Evolutionary conservation across 2,329 filamentous ascomycete species (phyloP).

Genomic region (Penicillium concentricum): DNA sequence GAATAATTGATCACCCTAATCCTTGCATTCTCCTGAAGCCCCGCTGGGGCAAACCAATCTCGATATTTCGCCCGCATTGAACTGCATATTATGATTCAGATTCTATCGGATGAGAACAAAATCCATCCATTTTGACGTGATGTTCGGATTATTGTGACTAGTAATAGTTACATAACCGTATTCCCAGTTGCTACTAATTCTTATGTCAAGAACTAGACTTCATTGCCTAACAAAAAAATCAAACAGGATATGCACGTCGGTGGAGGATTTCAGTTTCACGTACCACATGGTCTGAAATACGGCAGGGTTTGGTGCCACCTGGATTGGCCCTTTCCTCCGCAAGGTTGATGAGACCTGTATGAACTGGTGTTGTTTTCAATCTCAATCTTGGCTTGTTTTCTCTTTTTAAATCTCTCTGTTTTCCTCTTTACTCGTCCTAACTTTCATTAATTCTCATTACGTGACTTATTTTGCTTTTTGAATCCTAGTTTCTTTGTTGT

Average conservation of each 20-base stretch:
- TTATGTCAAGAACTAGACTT: neutral
- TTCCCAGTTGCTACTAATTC: neutral
- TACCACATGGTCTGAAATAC: constrained; percentile 7
- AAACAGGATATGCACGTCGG: neutral
- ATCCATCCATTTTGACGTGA: neutral
- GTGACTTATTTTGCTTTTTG: neutral
- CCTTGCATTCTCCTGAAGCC: constrained; percentile 9
- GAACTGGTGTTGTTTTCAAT: constrained; percentile 19
- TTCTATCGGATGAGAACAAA: neutral
- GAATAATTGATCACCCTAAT: neutral
- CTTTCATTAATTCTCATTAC: neutral
- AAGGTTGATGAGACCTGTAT: constrained; percentile 29
- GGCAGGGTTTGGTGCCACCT: neutral
- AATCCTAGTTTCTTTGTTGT: neutral
- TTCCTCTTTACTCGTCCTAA: neutral
- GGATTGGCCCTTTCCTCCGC: constrained; percentile 11
- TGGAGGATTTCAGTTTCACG: neutral
- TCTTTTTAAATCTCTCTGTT: neutral
- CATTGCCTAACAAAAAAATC: neutral
- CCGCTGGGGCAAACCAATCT: neutral
- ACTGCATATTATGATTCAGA: neutral
- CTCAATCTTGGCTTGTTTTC: constrained; percentile 9
- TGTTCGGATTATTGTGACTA: neutral
- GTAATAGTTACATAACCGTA: neutral
- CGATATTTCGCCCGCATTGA: neutral